These are phyloP conservation scores for Fraxinus nigra DNA, from an alignment of 305 asterid genomes.

Conservation along the genomic window DNA sequence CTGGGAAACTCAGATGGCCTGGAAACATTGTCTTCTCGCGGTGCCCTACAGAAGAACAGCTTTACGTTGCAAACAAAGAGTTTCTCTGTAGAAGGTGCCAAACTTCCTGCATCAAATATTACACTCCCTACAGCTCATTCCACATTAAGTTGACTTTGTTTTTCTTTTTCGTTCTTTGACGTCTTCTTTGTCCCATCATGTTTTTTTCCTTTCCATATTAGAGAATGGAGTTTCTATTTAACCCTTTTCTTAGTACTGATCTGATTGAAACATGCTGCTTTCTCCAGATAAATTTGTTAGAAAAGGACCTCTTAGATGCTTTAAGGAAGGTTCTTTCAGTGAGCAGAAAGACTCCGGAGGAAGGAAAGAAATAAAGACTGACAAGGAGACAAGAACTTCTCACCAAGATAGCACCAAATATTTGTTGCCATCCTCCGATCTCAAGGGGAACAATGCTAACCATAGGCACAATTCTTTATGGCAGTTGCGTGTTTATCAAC, in stretches of 20 bases:
- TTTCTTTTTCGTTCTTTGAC: slow-evolving; percentile 1
- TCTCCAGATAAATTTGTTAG: slow-evolving; percentile 47
- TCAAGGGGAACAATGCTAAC: slow-evolving; percentile 44
- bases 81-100: slow-evolving; percentile 37
- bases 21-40: slow-evolving; percentile 42
- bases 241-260: slow-evolving; percentile 16
- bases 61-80: slow-evolving; percentile 31
- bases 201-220: neutral
- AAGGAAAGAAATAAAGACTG: slow-evolving; percentile 35
- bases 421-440: slow-evolving; percentile 37
- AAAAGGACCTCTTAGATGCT: slow-evolving; percentile 37
- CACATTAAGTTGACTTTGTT: slow-evolving; percentile 11
- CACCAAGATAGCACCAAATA: slow-evolving; percentile 31
- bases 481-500: slow-evolving; percentile 69
- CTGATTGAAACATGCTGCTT: slow-evolving; percentile 21
- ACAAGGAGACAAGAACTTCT: slow-evolving; percentile 33
- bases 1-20: slow-evolving; percentile 44
- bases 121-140: slow-evolving; percentile 48
- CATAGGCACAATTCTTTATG: slow-evolving; percentile 46
- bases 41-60: slow-evolving; percentile 37
- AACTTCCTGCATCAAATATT: slow-evolving; percentile 32
- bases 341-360: slow-evolving; percentile 43
- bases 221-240: slow-evolving; percentile 13
- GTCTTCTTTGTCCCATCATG: neutral
- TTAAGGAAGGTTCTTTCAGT: slow-evolving; percentile 39